These are phyloP conservation scores for Geotrichum australiense DNA, from an alignment of 1,139 yeast genomes.

Conservation along the genomic window DNA sequence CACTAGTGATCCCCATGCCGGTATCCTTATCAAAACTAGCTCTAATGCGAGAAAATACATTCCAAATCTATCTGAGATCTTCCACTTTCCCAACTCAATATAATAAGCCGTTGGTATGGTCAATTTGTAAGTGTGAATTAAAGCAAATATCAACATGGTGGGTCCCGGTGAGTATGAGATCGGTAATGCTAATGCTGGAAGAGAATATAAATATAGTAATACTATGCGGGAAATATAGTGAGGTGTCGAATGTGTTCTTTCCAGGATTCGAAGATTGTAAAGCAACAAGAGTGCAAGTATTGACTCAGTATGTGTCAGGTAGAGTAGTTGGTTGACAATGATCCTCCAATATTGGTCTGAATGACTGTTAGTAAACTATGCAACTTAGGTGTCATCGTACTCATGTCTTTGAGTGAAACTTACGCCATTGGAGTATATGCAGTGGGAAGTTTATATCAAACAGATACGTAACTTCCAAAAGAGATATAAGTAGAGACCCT, in stretches of 20 bases:
- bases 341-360: conserved; percentile 60
- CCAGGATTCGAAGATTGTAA: conserved; percentile 56
- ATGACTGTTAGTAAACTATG: not conserved
- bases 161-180: conserved; percentile 49
- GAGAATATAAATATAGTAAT: conserved; percentile 21
- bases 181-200: conserved; percentile 7
- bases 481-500: conserved; percentile 47
- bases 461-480: conserved; percentile 50
- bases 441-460: conserved; percentile 53
- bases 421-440: conserved; percentile 46
- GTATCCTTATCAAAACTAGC: conserved; percentile 43
- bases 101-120: conserved; percentile 56
- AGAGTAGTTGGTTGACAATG: conserved; percentile 48
- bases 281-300: conserved; percentile 45
- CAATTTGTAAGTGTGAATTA: conserved; percentile 50
- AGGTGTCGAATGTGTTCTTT: conserved; percentile 56
- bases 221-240: conserved; percentile 41
- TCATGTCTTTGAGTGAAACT: too few species aligned
- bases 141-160: conserved; percentile 51
- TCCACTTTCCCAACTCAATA: conserved; percentile 42
- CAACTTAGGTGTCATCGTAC: too few species aligned
- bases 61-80: conserved; percentile 49
- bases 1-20: conserved; percentile 37
- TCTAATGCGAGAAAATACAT: conserved; percentile 48
- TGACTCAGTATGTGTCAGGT: conserved; percentile 61